Conservation (phyloP, 2,329 filamentous ascomycete species). For the Fusarium newnesense region DNA sequence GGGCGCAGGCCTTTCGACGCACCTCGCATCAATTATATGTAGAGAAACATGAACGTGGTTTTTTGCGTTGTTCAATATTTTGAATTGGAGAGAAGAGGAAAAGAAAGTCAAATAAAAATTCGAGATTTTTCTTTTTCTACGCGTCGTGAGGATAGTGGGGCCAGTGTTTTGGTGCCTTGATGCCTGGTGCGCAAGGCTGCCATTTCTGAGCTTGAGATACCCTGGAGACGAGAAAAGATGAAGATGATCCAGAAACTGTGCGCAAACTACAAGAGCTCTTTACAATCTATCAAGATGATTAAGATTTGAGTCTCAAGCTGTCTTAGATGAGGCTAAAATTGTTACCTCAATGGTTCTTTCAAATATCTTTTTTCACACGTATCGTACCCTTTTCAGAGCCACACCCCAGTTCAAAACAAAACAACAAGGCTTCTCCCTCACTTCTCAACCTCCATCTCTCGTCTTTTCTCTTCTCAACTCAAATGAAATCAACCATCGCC, state of each 20-base stretch:
- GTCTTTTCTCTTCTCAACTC: background rate
- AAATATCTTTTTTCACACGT: background rate
- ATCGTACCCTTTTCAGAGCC: background rate
- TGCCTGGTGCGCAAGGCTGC: conserved; percentile 34
- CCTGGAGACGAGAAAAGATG: background rate
- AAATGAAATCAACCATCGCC: accelerated
- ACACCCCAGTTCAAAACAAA: background rate
- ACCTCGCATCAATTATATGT: conserved; percentile 58
- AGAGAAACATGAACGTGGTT: conserved; percentile 55
- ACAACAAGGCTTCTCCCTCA: background rate
- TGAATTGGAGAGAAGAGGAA: conserved; percentile 43
- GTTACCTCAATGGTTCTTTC: background rate
- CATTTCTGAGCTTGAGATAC: background rate
- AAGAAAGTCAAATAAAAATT: conserved; percentile 19
- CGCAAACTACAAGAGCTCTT: too few species aligned
- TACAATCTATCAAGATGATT: background rate
- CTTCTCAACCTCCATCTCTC: background rate
- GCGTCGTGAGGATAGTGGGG: conserved; percentile 34
- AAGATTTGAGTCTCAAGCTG: background rate
- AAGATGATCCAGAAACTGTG: background rate
- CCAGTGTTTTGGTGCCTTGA: conserved; percentile 13
- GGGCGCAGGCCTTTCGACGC: conserved; percentile 53
- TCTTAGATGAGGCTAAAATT: background rate
- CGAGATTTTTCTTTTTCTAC: conserved; percentile 32
- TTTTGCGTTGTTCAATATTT: conserved; percentile 61